A percentile compares a stretch with the other conserved stretches of the same genome.
These are phyloP conservation scores for Beta macrorhiza DNA, from an alignment of 179 eudicot species.

Conservation along the genomic window DNA sequence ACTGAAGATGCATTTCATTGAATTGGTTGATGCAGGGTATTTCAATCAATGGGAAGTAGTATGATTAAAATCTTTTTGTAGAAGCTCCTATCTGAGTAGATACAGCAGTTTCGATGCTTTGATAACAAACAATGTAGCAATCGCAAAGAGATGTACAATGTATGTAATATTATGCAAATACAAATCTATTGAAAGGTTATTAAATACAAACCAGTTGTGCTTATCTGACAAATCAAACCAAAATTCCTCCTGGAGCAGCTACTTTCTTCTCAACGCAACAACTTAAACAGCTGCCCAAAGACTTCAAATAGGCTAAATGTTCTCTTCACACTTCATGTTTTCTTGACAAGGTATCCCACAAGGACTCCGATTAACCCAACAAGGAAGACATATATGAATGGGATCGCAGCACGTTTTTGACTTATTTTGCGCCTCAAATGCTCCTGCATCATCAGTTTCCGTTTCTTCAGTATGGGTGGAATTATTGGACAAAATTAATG, in stretches of 20 bases:
- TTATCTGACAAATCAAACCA: not conserved
- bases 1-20: not conserved
- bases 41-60: not conserved
- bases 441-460: slow-evolving; percentile 44
- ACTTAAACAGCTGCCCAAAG: not conserved
- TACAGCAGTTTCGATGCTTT: not conserved
- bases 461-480: not conserved
- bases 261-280: not conserved
- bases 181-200: not conserved
- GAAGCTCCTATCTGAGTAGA: not conserved
- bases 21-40: not conserved
- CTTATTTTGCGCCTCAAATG: slow-evolving; percentile 47
- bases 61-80: not conserved
- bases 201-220: not conserved
- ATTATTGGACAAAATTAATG: not conserved
- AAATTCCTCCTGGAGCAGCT: not conserved
- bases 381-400: slow-evolving; percentile 47
- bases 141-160: not conserved
- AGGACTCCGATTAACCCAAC: slow-evolving; percentile 58
- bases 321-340: slow-evolving; percentile 26
- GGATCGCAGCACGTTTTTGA: slow-evolving; percentile 44
- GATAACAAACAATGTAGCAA: not conserved
- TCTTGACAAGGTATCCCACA: slow-evolving; percentile 61
- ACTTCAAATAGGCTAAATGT: not conserved
- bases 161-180: not conserved